Evolutionary conservation across 371 early-diverging fungal species (phyloP).

Genomic region (Lichtheimia hyalospora): DNA sequence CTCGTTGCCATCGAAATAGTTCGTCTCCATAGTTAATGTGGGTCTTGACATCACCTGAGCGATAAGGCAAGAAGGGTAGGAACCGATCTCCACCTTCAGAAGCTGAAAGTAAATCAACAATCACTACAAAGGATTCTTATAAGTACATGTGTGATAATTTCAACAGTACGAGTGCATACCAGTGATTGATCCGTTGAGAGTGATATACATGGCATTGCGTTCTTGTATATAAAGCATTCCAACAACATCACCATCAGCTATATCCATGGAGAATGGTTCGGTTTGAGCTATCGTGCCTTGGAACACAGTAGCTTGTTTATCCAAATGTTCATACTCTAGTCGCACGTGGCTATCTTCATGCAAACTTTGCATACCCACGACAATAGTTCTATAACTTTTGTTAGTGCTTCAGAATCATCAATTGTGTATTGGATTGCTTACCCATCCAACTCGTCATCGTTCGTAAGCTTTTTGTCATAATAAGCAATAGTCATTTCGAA

Average conservation of each 20-base stretch:
- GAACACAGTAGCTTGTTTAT: constrained; percentile 12
- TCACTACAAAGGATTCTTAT: constrained; percentile 1
- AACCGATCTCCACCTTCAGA: constrained; percentile 6
- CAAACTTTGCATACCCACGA: constrained; percentile 11
- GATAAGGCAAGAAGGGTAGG: constrained; percentile 15
- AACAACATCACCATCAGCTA: constrained; percentile 28
- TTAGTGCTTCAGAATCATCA: background rate
- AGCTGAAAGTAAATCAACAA: constrained; percentile 3
- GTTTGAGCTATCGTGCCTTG: constrained; percentile 11
- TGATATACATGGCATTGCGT: constrained; percentile 1
- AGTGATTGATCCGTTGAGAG: constrained; percentile 13
- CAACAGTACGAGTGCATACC: constrained; percentile 3
- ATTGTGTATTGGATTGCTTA: background rate
- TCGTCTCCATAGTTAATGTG: constrained; percentile 20
- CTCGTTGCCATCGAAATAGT: constrained; percentile 17
- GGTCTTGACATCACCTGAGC: constrained; percentile 13
- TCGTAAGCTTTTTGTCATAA: background rate
- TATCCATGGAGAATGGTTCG: constrained; percentile 19
- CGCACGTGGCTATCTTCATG: constrained; percentile 9
- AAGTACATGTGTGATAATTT: background rate
- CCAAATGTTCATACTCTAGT: constrained; percentile 21
- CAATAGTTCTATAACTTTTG: background rate
- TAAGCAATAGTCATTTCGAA: constrained; percentile 25
- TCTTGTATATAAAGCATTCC: constrained; percentile 30
- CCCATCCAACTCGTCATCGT: background rate